Evolutionary conservation across 2,329 filamentous ascomycete genomes (phyloP), one percentile per base, ranked within the genome.

Genomic region (Colletotrichum phormii): DNA sequence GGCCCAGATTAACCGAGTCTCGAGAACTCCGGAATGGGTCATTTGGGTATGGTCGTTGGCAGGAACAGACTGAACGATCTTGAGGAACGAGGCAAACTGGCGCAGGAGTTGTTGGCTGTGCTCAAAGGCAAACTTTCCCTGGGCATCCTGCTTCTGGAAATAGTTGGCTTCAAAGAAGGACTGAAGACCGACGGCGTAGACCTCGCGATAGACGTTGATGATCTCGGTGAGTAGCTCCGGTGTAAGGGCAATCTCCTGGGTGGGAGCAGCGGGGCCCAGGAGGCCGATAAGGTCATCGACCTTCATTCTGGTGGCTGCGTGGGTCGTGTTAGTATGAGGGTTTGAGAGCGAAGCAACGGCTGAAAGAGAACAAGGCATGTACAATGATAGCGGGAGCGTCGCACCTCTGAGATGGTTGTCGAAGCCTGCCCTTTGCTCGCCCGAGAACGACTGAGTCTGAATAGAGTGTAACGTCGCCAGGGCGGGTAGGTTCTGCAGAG

Each of bases 101-200:
- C 91, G 89, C 76, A 93, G 86, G n/a, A 94, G 84, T 33, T 85
- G 83, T 33, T 86, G 83, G 78, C 93, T 86, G 62, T 84, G 82
- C 67, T 84, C 84, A 69, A 90, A 83, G n/a, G 85, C 79, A 78
- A 82, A 84, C 51, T 83, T 80, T 64, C 84, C 81, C 71, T 84
- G 82, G 15, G 81, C 73, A 49, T 86, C 86, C 59, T 80, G 80
- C 60, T 87, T 85, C 72, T 86, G 89, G 83, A 94, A 98, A 95
- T 95, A 98, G 33, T 87, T 88, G 7, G 94, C 94, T 81, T 98
- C 95, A 74, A 97, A 89, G 74, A 97, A 92, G 62, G 89, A 89
- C 81, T 94, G 92, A 59, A 97, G 89, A 8, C 91, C 93, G 1
- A 89, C 89, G 4, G 92, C 93, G 80, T 97, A 97, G 75, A 95